These are phyloP conservation scores for Ceratocystis smalleyi DNA, from an alignment of 2,329 filamentous ascomycete genomes.

Conservation along the genomic window DNA sequence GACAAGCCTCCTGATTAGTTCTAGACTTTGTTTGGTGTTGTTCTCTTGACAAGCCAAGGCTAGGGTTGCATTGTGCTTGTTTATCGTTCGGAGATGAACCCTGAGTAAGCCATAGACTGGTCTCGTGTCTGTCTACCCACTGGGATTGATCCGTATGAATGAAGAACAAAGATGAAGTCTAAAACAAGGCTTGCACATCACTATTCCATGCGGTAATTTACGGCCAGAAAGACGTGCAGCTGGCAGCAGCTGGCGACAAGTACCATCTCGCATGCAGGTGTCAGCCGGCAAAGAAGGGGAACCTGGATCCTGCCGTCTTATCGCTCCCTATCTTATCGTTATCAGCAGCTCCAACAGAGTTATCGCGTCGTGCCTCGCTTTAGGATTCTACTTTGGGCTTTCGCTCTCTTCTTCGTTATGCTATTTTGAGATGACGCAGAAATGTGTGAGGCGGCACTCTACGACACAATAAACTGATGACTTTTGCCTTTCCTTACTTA, in stretches of 20 bases:
- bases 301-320: background rate
- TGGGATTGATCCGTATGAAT: background rate
- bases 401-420: background rate
- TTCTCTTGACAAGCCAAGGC: background rate
- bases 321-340: background rate
- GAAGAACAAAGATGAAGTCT: background rate
- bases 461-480: background rate
- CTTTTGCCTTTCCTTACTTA: background rate
- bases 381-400: background rate
- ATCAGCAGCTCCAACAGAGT: background rate
- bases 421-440: constrained; percentile 5
- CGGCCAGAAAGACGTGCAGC: background rate
- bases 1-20: too few species aligned
- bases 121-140: background rate
- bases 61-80: background rate
- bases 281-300: background rate
- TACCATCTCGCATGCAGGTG: background rate
- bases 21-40: background rate
- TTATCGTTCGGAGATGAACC: background rate
- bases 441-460: background rate
- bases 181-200: constrained; percentile 4
- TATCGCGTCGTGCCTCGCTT: too few species aligned
- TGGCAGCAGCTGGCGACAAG: background rate
- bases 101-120: background rate
- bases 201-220: background rate